Base-by-base conservation (phyloP, 2,329 filamentous ascomycete species). In the Epichloe hybrida region DNA sequence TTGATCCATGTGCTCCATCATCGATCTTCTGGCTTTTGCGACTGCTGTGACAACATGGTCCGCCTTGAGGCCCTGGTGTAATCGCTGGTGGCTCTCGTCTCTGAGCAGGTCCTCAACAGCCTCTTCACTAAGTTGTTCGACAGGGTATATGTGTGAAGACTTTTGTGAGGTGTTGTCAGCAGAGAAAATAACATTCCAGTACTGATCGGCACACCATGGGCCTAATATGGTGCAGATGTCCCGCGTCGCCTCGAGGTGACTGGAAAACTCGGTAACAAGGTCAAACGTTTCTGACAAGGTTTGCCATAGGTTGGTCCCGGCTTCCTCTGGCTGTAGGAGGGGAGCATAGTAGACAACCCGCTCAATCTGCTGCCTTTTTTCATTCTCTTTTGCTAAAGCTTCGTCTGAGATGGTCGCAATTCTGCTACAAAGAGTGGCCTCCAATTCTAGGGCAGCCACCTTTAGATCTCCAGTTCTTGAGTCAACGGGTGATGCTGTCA, bases 401-500 rank as follows among this genome's bases (percentile, higher is more conserved):
- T 69, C 64, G 40, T 77, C 68, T 0, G 70, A 67, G 3, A 72
- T 81, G 0, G 93, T 97, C 5, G 85, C 85, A 60, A 98, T 96
- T 59, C 83, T 81, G 63, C 84, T 86, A 61, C 93, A 79, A 1
- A 98, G 72, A 38, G 95, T 72, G 1, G 68, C 74, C 62, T 97
- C 91, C 0, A 98, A 76, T 49, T 86, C 80, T 53, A 71, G 69
- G 0, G 87, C 86, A 38, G 86, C 87, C 53, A 79, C 72, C 15
- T 74, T 72, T 31, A 95, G 76, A 56, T 95, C 82, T 15, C 45
- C 58, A 0, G 78, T 77, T 60, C 87, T 85, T 0, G 87, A 81
- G 67, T 97, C 90, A 3, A 96, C 84, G 0, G 93, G 93, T 0
- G 93, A 97, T 7, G 93, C 93, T 1, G 93, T 98, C 91, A 97